Evolutionary conservation across 257 asterid genomes (phyloP).

Genomic region (Paulownia fortunei): DNA sequence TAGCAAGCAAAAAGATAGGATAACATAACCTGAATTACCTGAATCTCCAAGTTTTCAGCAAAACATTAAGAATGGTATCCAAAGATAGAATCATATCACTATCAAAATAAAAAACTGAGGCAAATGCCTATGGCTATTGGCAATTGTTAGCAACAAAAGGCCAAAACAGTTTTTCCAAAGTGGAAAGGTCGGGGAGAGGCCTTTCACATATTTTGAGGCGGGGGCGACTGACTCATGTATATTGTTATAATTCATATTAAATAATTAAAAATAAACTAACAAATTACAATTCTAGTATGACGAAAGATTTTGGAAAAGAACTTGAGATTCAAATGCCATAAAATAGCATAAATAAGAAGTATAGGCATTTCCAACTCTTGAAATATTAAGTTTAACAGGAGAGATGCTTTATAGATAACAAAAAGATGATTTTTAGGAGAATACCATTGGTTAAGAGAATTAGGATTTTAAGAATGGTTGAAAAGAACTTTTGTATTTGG

Average conservation of each 20-base stretch:
- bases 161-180: background rate
- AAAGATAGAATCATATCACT: background rate
- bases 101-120: background rate
- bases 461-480: too few relatives aligned
- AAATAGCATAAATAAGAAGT: background rate
- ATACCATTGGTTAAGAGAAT: too few relatives aligned
- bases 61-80: background rate
- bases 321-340: background rate
- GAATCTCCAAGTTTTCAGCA: background rate
- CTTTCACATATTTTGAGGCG: background rate
- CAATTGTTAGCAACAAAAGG: background rate
- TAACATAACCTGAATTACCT: background rate
- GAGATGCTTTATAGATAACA: background rate
- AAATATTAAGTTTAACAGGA: background rate
- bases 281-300: background rate
- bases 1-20: background rate
- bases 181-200: background rate
- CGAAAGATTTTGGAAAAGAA: background rate
- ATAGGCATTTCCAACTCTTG: constrained; percentile 3
- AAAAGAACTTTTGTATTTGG: too few relatives aligned
- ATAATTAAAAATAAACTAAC: background rate
- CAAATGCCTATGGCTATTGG: background rate
- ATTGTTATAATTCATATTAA: background rate
- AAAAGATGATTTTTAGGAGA: background rate
- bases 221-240: background rate